These are phyloP conservation scores for Cyberlindnera sargentensis DNA, from an alignment of 805 yeast genomes.

Conservation along the genomic window DNA sequence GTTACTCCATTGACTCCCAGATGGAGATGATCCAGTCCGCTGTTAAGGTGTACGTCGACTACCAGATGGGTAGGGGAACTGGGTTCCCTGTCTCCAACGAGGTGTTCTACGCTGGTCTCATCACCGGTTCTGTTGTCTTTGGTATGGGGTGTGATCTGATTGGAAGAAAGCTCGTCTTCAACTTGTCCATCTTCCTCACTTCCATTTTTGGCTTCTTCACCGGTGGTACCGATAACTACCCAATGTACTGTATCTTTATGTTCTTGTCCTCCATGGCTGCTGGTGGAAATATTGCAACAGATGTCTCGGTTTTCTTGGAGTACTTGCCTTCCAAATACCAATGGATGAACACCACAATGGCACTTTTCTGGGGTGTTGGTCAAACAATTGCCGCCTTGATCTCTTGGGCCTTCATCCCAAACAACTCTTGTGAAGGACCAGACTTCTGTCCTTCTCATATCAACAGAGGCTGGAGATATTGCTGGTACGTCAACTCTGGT, in stretches of 20 bases:
- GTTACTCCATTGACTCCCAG: constrained; percentile 46
- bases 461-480: constrained; percentile 56
- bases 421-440: constrained; percentile 35
- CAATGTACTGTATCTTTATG: constrained; percentile 42
- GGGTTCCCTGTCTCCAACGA: constrained; percentile 39
- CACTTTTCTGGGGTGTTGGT: constrained; percentile 53
- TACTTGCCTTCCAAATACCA: constrained; percentile 43
- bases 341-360: constrained; percentile 42
- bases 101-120: constrained; percentile 41
- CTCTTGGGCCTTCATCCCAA: constrained; percentile 48
- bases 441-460: constrained; percentile 36
- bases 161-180: constrained; percentile 46
- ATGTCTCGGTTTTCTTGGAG: constrained; percentile 44
- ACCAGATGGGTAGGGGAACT: constrained; percentile 31
- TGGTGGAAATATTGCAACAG: constrained; percentile 49
- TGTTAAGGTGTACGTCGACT: constrained; percentile 38
- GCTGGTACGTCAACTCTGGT: constrained; percentile 45
- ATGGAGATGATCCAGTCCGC: constrained; percentile 40
- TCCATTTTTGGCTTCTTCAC: constrained; percentile 41
- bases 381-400: constrained; percentile 43
- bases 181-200: constrained; percentile 36
- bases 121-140: constrained; percentile 42
- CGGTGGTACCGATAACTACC: constrained; percentile 40
- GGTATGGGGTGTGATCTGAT: constrained; percentile 45
- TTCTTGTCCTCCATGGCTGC: constrained; percentile 36